A percentile compares a stretch with the other conserved stretches of the same genome.
These are phyloP conservation scores for Monsonia emarginata DNA, from an alignment of 441 rosid species.

Conservation along the genomic window DNA sequence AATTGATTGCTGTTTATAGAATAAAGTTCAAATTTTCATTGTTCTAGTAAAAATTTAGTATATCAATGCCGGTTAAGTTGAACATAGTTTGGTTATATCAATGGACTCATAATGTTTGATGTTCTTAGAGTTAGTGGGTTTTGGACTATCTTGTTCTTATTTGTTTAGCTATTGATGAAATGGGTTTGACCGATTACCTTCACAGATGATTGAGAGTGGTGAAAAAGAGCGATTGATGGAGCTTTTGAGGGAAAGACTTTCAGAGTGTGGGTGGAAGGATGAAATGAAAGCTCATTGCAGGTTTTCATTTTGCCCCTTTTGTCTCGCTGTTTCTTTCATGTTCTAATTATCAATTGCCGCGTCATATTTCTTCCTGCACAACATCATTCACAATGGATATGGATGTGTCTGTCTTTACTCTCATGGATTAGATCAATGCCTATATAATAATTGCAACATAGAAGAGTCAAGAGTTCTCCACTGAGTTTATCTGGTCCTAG, in stretches of 20 bases:
- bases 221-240: slow-evolving; percentile 79
- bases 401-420: not conserved
- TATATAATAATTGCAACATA: not conserved
- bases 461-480: not conserved
- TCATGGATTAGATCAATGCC: not conserved
- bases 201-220: slow-evolving; percentile 68
- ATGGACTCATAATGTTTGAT: not conserved
- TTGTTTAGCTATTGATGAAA: not conserved
- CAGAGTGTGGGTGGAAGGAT: slow-evolving; percentile 89
- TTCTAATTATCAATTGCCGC: not conserved
- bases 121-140: no score
- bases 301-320: slow-evolving; percentile 23
- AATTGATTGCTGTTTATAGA: not conserved
- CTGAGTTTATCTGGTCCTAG: no score
- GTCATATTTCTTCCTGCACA: not conserved
- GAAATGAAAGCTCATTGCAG: slow-evolving; percentile 83
- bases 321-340: not conserved
- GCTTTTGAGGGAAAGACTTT: slow-evolving; percentile 65
- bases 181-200: not conserved
- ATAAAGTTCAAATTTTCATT: not conserved
- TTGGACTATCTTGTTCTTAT: not conserved
- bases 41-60: not conserved
- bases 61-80: not conserved
- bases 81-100: no score
- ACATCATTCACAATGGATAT: not conserved